Evolutionary conservation across 345 rosid genomes (phyloP).

Genomic region (Murraya paniculata): DNA sequence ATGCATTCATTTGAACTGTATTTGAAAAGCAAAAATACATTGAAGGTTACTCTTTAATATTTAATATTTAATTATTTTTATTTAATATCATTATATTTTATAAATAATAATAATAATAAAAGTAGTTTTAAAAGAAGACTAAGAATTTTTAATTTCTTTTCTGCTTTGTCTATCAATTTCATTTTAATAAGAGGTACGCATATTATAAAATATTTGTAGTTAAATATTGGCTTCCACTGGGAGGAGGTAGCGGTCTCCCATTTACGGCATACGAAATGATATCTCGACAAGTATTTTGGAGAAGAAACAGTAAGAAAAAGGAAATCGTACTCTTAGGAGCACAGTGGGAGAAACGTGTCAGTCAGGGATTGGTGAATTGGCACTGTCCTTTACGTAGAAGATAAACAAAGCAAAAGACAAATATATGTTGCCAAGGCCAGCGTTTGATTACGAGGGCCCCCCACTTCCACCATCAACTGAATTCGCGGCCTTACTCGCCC

Average conservation of each 20-base stretch:
- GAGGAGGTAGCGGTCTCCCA: background rate
- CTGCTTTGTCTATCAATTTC: too few relatives aligned
- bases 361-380: conserved; percentile 27
- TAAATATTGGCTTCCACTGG: too few relatives aligned
- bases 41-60: too few relatives aligned
- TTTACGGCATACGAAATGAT: conserved; percentile 36
- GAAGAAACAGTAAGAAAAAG: conserved; percentile 29
- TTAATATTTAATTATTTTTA: too few relatives aligned
- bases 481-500: background rate
- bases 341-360: conserved; percentile 37
- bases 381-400: conserved; percentile 74
- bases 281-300: conserved; percentile 40
- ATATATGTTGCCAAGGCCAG: conserved; percentile 7
- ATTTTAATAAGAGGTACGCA: too few relatives aligned
- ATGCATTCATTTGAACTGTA: too few relatives aligned
- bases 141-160: too few relatives aligned
- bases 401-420: conserved; percentile 57
- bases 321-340: conserved; percentile 26
- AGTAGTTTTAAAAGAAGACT: too few relatives aligned
- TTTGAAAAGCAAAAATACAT: too few relatives aligned
- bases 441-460: conserved; percentile 27
- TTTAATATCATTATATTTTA: too few relatives aligned
- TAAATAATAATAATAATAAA: too few relatives aligned
- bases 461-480: conserved; percentile 9
- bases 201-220: too few relatives aligned